Evolutionary conservation across 2,329 filamentous ascomycete genomes (phyloP).

Genomic region (Claviceps pazoutovae): DNA sequence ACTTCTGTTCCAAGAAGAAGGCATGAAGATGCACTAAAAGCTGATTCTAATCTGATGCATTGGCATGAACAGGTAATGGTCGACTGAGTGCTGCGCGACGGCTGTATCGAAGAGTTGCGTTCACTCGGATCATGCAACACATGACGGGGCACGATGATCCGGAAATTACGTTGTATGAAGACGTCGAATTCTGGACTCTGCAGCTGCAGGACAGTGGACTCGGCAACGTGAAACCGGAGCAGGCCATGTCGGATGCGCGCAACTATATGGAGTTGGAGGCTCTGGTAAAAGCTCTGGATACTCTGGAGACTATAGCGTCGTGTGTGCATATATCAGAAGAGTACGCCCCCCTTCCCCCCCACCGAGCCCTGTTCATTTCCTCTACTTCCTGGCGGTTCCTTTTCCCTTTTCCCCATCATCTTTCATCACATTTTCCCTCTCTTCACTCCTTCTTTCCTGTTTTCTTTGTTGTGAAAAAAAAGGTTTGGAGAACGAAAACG

Average conservation of each 20-base stretch:
- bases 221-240: constrained; percentile 22
- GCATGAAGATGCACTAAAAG: neutral
- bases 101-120: constrained; percentile 37
- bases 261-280: constrained; percentile 56
- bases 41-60: neutral
- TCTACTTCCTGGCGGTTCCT: neutral
- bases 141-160: constrained; percentile 24
- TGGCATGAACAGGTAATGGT: constrained; percentile 25
- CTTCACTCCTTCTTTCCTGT: neutral
- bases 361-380: neutral
- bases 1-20: neutral
- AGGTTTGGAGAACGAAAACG: too few relatives aligned
- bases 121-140: constrained; percentile 31
- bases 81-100: constrained; percentile 41
- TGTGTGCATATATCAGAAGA: constrained; percentile 36
- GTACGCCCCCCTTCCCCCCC: constrained; percentile 23
- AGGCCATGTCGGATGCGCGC: constrained; percentile 40
- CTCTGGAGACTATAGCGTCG: constrained; percentile 51
- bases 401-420: neutral
- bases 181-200: constrained; percentile 26
- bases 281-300: constrained; percentile 50
- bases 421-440: neutral
- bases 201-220: constrained; percentile 23
- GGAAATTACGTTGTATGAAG: constrained; percentile 25
- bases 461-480: too few relatives aligned